Base-by-base conservation (phyloP, 164 flowering plant genomes). In the Chloranthus sessilifolius region DNA sequence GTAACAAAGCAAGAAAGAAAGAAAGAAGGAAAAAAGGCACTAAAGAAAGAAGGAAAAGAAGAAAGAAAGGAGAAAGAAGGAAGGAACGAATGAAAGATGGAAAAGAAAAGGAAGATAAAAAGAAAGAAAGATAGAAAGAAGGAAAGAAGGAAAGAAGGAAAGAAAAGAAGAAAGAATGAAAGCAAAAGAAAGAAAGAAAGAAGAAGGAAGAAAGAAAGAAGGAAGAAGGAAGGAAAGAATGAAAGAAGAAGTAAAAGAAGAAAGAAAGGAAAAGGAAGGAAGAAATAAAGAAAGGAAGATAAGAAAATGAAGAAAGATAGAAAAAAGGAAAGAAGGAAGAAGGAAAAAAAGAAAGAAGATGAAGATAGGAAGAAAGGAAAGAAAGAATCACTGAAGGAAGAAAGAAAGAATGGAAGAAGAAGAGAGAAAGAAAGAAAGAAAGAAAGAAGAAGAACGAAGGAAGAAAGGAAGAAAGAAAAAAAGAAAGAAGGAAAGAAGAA, bases 51-150 rank as follows among this genome's bases (percentile, higher is more conserved):
- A 1, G 44, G 10, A 15, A 9, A 41, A 20, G 22, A 4, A 15
- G 7, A 41, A 20, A 19, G 23, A 41, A 11, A 35, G 38, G 7
- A 35, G 38, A 35, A 35, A 16, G 38, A 16, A 35, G 15, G 38
- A 35, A 35, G 8, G 4, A 7, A 35, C 38, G 38, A 7, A 35
- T 35, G 41, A 37, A 17, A 37, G 41, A 37, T 10, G 15, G 41
- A 37, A 17, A 14, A 17, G 3, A 17, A 17, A 37, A 17, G 15
- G 41, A 17, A 37, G 10, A 37, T 10, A 37, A 17, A 5, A 17
- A 37, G 41, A 37, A 17, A 37, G 41, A 37, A 17, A 37, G 41
- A 37, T 10, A 37, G 41, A 37, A 17, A 14, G 41, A 17, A 37
- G 15, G 15, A 17, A 37, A 17, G 15, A 17, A 37, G 41, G 15